Evolutionary conservation across 148 eudicot genomes (phyloP).

Genomic region (Rhododendron molle): DNA sequence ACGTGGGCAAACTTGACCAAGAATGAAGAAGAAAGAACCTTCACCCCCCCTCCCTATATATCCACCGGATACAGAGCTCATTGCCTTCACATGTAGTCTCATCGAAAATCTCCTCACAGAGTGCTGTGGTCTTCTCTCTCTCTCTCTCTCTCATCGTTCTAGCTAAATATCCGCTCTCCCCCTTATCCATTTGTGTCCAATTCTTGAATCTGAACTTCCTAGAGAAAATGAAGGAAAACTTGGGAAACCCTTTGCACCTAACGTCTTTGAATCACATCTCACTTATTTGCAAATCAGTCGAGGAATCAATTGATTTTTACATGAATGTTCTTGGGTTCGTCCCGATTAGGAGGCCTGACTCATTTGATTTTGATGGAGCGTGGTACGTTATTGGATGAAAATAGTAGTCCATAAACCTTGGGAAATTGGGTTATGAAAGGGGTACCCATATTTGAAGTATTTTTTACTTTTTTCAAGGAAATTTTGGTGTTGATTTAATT

Average conservation of each 20-base stretch:
- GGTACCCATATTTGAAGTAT: background rate
- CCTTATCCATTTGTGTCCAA: background rate
- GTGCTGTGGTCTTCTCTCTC: background rate
- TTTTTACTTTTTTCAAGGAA: background rate
- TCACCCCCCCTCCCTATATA: background rate
- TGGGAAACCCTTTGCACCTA: slow-evolving; percentile 61
- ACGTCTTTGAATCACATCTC: slow-evolving; percentile 81
- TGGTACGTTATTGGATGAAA: slow-evolving; percentile 41
- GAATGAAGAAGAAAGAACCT: background rate
- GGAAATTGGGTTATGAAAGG: background rate
- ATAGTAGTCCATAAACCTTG: background rate
- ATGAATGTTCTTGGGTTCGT: slow-evolving; percentile 71
- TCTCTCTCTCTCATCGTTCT: background rate
- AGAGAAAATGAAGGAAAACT: slow-evolving; percentile 43
- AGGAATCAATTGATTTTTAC: slow-evolving; percentile 72
- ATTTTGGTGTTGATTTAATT: background rate
- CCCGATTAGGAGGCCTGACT: slow-evolving; percentile 74
- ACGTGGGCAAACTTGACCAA: background rate
- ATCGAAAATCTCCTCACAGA: background rate
- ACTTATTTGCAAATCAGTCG: slow-evolving; percentile 66
- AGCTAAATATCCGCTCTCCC: background rate
- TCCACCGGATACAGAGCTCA: background rate
- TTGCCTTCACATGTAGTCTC: background rate
- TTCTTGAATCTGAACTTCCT: background rate
- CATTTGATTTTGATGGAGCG: slow-evolving; percentile 83